These are phyloP conservation scores for Luffa acutangula DNA, from an alignment of 306 rosid genomes.

Conservation along the genomic window DNA sequence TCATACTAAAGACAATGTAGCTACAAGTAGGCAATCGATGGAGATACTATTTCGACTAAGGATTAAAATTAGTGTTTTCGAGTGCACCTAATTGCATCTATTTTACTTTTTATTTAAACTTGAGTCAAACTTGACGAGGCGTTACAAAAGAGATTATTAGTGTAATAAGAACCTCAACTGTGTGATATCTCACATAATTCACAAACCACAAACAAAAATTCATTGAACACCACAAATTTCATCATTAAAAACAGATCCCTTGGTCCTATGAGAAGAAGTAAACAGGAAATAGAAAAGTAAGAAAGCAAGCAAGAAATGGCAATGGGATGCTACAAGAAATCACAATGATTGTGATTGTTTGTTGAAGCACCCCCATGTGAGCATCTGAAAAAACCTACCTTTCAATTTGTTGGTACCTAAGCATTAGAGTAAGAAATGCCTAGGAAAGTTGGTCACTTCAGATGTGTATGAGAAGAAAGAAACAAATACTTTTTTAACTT, in stretches of 20 bases:
- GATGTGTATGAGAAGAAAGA: not conserved
- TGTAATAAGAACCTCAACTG: not conserved
- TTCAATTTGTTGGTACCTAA: not conserved
- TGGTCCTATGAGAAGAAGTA: not conserved
- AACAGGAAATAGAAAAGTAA: not conserved
- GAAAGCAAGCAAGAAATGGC: not conserved
- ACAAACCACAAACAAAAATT: not conserved
- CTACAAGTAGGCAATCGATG: no score
- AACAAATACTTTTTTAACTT: not conserved
- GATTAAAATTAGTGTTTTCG: not conserved
- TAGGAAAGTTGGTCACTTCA: not conserved
- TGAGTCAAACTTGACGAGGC: not conserved
- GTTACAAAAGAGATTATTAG: not conserved
- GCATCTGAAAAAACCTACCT: slow-evolving; percentile 3
- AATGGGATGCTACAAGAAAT: slow-evolving; percentile 6
- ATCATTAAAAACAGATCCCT: not conserved
- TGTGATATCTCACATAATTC: not conserved
- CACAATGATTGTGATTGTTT: not conserved
- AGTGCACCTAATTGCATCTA: not conserved
- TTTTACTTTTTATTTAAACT: not conserved
- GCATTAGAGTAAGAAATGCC: not conserved
- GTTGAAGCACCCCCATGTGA: slow-evolving; percentile 5
- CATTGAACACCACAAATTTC: not conserved
- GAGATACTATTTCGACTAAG: not conserved
- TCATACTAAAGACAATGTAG: no score